Conservation (phyloP, 2,329 filamentous ascomycete genomes). For the Uncinocarpus reesii region DNA sequence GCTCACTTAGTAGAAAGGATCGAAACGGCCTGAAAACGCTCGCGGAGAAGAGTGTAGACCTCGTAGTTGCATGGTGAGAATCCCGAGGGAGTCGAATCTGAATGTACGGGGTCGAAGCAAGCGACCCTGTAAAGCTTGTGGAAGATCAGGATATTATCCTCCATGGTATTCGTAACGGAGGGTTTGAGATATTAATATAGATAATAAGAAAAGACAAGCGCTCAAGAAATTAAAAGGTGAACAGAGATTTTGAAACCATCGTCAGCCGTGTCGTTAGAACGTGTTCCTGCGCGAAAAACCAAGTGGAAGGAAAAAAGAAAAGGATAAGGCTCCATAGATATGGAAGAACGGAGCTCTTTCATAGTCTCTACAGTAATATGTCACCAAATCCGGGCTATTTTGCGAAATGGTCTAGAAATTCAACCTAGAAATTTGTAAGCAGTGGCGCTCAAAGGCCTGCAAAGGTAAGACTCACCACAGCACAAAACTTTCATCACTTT, state of each 20-base stretch:
- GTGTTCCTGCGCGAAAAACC: constrained; percentile 13
- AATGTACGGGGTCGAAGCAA: not conserved
- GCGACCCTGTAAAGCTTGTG: not conserved
- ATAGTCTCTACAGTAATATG: constrained; percentile 8
- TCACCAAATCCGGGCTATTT: not conserved
- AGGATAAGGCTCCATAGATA: constrained; percentile 6
- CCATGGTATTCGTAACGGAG: constrained; percentile 4
- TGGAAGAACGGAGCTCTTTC: constrained; percentile 4
- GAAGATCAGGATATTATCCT: constrained; percentile 8
- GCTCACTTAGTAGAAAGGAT: too few relatives aligned
- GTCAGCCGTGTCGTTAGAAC: constrained; percentile 17
- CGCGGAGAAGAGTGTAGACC: not conserved
- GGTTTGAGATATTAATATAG: constrained; percentile 10
- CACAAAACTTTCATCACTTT: constrained; percentile 89
- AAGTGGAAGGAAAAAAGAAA: constrained; percentile 11
- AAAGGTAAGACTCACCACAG: constrained; percentile 53
- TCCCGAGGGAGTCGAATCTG: not conserved
- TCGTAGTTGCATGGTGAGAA: not conserved
- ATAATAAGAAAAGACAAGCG: constrained; percentile 3
- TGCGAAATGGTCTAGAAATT: not conserved
- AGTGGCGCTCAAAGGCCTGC: not conserved
- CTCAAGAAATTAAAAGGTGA: constrained; percentile 3
- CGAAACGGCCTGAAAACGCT: too few relatives aligned
- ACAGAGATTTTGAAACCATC: constrained; percentile 13
- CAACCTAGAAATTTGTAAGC: not conserved